phyloP scores from a whole-genome alignment of 2,329 filamentous ascomycete species.

The Colletotrichum sp. region DNA sequence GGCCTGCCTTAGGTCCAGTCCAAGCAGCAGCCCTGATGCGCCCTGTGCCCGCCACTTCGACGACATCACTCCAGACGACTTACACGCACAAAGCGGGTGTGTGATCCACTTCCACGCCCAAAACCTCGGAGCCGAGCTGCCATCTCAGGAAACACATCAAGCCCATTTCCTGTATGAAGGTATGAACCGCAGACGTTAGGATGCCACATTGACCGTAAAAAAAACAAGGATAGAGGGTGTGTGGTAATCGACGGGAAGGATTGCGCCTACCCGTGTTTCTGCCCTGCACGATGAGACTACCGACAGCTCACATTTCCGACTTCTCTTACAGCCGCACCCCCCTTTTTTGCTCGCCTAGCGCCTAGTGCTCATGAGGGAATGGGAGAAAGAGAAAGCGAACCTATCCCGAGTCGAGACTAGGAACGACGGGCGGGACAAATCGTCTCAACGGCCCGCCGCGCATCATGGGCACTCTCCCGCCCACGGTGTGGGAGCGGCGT shows the following conservation, averaged over 20 bases:
- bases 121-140: constrained; percentile 1
- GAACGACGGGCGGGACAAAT: background rate
- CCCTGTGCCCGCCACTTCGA: background rate
- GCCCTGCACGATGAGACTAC: background rate
- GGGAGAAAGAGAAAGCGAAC: background rate
- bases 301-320: background rate
- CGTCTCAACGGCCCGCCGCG: background rate
- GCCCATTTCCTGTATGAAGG: no score
- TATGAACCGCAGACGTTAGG: no score
- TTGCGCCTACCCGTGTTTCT: background rate
- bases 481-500: background rate
- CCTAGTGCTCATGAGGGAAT: background rate
- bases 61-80: background rate
- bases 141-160: background rate
- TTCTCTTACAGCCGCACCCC: background rate
- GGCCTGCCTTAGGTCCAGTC: background rate
- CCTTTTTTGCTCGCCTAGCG: background rate
- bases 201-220: background rate
- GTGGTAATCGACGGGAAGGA: background rate
- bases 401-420: background rate
- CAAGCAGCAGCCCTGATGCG: background rate
- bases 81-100: background rate
- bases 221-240: background rate
- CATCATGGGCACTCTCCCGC: background rate
- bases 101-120: background rate